These are phyloP conservation scores for Trichoderma sp. DNA, from an alignment of 2,329 filamentous ascomycete genomes.

Conservation along the genomic window DNA sequence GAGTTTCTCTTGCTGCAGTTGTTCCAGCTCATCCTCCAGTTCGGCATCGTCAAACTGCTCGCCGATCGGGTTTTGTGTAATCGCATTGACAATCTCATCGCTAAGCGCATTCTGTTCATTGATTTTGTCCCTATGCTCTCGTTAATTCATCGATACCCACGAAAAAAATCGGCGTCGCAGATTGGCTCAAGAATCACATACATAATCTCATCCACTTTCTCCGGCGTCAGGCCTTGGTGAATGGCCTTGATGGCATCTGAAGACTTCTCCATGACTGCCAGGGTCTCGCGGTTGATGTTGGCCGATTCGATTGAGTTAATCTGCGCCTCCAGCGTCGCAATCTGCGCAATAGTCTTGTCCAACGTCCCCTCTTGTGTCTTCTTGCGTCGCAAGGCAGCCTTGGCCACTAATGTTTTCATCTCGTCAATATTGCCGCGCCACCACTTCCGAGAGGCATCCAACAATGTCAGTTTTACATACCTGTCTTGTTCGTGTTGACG, in stretches of 20 bases:
- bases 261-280: slow-evolving; percentile 91
- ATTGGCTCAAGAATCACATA: slow-evolving; percentile 49
- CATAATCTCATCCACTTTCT: slow-evolving; percentile 96
- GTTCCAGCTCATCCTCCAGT: slow-evolving; percentile 80
- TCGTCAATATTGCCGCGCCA: slow-evolving; percentile 32
- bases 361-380: slow-evolving; percentile 91
- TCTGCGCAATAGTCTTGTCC: slow-evolving; percentile 87
- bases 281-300: slow-evolving; percentile 97
- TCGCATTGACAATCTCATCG: slow-evolving; percentile 87
- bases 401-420: slow-evolving; percentile 65
- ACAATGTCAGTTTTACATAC: slow-evolving; percentile 54
- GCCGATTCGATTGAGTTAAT: slow-evolving; percentile 97
- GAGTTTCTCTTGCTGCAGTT: slow-evolving; percentile 86
- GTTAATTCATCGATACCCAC: slow-evolving; percentile 34
- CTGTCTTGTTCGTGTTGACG: slow-evolving; percentile 81
- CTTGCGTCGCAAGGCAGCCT: slow-evolving; percentile 87
- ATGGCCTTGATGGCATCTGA: slow-evolving; percentile 90
- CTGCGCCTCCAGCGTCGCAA: slow-evolving; percentile 89
- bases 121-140: slow-evolving; percentile 71
- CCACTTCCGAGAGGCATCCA: slow-evolving; percentile 8
- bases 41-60: slow-evolving; percentile 82
- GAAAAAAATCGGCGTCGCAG: background rate
- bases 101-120: slow-evolving; percentile 90
- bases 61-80: slow-evolving; percentile 69
- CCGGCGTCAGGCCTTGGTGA: slow-evolving; percentile 84